Evolutionary conservation across 2,329 filamentous ascomycete genomes (phyloP).

Genomic region (Fusarium tricinctum): DNA sequence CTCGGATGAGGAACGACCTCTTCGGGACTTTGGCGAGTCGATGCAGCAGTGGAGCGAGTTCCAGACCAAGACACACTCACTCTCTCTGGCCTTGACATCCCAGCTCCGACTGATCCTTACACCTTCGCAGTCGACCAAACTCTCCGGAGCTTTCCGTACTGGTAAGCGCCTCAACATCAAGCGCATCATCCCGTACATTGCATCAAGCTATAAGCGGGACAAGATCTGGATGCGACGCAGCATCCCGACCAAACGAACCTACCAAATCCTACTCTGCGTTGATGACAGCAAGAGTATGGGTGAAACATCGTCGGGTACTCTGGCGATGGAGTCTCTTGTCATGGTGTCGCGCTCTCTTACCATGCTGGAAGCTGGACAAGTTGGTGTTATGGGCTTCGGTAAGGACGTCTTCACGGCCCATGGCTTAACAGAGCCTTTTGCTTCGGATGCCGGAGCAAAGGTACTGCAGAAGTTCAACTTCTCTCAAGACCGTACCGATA

Average conservation of each 20-base stretch:
- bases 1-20: constrained; percentile 58
- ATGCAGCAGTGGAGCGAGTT: constrained; percentile 87
- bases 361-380: constrained; percentile 94
- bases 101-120: constrained; percentile 96
- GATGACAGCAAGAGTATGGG: constrained; percentile 97
- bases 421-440: constrained; percentile 85
- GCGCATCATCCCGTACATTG: constrained; percentile 99
- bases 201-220: constrained; percentile 97
- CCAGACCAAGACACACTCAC: constrained; percentile 84
- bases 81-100: constrained; percentile 91
- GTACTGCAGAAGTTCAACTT: constrained; percentile 90
- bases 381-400: constrained; percentile 93
- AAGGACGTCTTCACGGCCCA: constrained; percentile 87
- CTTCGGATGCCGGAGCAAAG: constrained; percentile 79
- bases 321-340: constrained; percentile 94
- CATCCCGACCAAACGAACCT: constrained; percentile 91
- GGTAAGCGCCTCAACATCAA: constrained; percentile 99
- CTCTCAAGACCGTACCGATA: constrained; percentile 86
- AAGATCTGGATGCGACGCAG: constrained; percentile 99
- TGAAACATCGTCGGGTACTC: constrained; percentile 78
- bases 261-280: constrained; percentile 97
- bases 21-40: constrained; percentile 68
- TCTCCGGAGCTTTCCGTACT: constrained; percentile 95
- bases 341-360: constrained; percentile 88
- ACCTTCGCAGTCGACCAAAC: constrained; percentile 94